phyloP scores from a whole-genome alignment of 1,284 basidiomycete genomes.

The Ganoderma sinense region DNA sequence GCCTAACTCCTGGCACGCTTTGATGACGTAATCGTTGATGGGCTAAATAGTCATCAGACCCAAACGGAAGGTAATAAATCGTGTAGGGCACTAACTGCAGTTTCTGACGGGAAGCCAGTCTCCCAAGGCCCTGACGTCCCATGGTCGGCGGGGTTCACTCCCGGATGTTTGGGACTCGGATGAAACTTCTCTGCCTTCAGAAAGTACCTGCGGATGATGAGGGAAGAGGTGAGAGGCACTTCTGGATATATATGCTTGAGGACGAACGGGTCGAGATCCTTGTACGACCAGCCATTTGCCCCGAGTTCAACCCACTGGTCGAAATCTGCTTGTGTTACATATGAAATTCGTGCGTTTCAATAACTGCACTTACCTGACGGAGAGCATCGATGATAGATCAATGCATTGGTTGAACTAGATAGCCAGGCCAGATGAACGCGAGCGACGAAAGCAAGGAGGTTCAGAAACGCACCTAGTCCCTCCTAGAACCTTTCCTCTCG shows the following conservation, averaged over 20 bases:
- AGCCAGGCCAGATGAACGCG: not conserved
- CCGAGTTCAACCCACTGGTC: slow-evolving; percentile 47
- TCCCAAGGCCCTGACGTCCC: slow-evolving; percentile 33
- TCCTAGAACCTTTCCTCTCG: slow-evolving; percentile 30
- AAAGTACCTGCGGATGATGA: slow-evolving; percentile 40
- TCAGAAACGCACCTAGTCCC: slow-evolving; percentile 29
- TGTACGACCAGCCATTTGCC: slow-evolving; percentile 46
- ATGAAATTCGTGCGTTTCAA: not conserved
- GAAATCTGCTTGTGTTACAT: slow-evolving; percentile 41
- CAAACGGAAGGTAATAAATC: too few species aligned
- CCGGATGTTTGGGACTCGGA: not conserved
- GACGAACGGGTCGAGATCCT: slow-evolving; percentile 41
- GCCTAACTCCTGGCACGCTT: slow-evolving; percentile 33
- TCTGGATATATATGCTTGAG: not conserved
- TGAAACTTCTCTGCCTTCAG: slow-evolving; percentile 34
- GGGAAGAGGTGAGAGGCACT: not conserved
- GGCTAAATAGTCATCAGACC: slow-evolving; percentile 15
- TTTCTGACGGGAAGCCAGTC: slow-evolving; percentile 26
- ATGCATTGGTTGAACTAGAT: slow-evolving; percentile 27
- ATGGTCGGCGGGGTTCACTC: not conserved
- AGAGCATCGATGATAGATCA: slow-evolving; percentile 31
- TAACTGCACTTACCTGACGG: slow-evolving; percentile 22
- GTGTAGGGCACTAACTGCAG: slow-evolving; percentile 17
- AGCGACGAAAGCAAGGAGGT: not conserved
- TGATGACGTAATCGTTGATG: slow-evolving; percentile 21